phyloP scores from a whole-genome alignment of 2,329 filamentous ascomycete species.

The Colletotrichum zoysiae region DNA sequence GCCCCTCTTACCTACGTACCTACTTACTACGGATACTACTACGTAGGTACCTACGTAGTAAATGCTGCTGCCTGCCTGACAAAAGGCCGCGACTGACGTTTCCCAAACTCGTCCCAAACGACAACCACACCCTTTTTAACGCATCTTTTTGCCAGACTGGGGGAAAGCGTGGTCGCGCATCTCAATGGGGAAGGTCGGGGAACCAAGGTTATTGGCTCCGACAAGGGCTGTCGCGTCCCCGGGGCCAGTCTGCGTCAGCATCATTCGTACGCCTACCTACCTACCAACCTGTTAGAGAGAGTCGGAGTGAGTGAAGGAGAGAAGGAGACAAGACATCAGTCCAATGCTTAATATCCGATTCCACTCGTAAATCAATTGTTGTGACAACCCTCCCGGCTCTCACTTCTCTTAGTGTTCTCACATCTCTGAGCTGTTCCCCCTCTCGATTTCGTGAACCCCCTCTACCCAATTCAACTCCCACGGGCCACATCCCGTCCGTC shows the following conservation, averaged over 20 bases:
- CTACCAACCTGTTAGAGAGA: background rate
- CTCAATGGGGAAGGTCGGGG: slow-evolving; percentile 26
- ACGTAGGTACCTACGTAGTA: too few relatives aligned
- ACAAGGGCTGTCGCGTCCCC: slow-evolving; percentile 30
- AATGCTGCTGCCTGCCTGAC: background rate
- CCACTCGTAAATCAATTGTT: background rate
- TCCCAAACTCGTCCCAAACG: background rate
- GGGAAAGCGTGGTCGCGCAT: slow-evolving; percentile 1
- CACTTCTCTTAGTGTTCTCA: background rate
- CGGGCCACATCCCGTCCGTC: background rate
- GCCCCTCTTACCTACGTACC: too few relatives aligned
- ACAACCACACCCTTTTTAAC: slow-evolving; percentile 1
- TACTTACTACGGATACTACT: too few relatives aligned
- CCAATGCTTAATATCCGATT: background rate
- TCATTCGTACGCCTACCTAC: slow-evolving; percentile 26
- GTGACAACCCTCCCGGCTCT: too few relatives aligned
- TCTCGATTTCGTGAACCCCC: background rate
- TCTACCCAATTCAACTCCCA: background rate
- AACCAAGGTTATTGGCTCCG: slow-evolving; percentile 4
- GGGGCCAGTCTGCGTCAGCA: slow-evolving; percentile 29
- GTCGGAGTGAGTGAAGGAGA: background rate
- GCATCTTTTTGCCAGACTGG: background rate
- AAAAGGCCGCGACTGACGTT: background rate
- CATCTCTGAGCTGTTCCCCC: background rate
- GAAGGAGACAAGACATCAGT: background rate